Evolutionary conservation across 345 rosid species (phyloP).

Genomic region (Erodium maritimum): DNA sequence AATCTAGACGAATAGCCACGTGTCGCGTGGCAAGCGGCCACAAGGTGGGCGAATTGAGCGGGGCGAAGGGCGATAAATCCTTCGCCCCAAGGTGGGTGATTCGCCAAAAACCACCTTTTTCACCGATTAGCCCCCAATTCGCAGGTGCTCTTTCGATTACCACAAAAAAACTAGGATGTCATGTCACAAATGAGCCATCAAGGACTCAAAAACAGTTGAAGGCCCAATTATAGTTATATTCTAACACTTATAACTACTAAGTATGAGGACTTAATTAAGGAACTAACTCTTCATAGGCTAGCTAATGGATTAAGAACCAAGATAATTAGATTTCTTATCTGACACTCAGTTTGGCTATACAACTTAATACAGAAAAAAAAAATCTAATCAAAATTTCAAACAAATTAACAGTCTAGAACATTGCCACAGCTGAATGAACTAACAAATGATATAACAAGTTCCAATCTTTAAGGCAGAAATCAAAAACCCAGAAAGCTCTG

Average conservation of each 20-base stretch:
- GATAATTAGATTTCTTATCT: not conserved
- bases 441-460: no score
- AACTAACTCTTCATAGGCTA: not conserved
- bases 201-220: not conserved
- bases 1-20: no score
- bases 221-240: no score
- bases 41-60: no score
- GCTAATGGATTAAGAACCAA: not conserved
- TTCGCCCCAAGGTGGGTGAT: no score
- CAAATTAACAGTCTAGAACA: no score
- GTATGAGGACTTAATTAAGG: not conserved
- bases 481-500: not conserved
- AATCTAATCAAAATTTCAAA: not conserved
- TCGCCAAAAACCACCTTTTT: no score
- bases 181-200: not conserved
- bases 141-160: no score
- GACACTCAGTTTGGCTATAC: not conserved
- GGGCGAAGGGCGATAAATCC: no score
- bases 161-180: not conserved
- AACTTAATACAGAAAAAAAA: not conserved
- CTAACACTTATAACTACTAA: constrained; percentile 3
- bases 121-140: no score
- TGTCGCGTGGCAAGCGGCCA: no score
- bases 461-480: not conserved
- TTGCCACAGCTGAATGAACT: not conserved